Evolutionary conservation across 768 basidiomycete genomes (phyloP), one percentile per base, ranked within the genome.

Genomic region (Xerocomus spinulosus): DNA sequence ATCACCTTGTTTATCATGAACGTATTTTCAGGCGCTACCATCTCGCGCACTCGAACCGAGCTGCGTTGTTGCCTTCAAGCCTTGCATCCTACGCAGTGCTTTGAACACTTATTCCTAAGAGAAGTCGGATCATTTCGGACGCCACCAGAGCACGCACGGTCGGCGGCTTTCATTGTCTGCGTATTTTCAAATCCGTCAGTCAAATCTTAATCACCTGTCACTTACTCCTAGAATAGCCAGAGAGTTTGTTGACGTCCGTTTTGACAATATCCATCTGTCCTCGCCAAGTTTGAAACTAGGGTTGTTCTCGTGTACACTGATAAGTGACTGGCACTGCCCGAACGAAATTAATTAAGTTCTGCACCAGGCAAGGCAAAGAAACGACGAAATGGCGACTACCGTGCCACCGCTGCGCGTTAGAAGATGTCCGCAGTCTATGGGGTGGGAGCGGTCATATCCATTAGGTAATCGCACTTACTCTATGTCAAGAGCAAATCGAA

Each of bases 281-380:
- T 17, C 17, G 21, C 20, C 37, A 21, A 33, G 42, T 35, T 28
- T 52, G 46, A 51, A 50, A 56, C 39, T 32, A 35, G 51, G 49
- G 46, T 46, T 20, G 17, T 12, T 37, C 32, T 28, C 10, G 25
- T 29, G 28, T 50, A 26, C 20, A 34, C 56, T 33, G 42, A 40
- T 33, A 24, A 17, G 21, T 30, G 39, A 35, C 37, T 42, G 28
- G 43, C 35, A 50, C 32, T 44, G 38, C 42, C 43, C 45, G 38
- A 43, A 36, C 20, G 14, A 26, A 35, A 36, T 24, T 33, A 39
- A 35, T 15, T 41, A 41, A 23, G 15, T 35, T 34, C 7, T 3
- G 10, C 28, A 15, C 50, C 29, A 40, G 9, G 43, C n/a, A 49
- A 10, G 38, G 33, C 33, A 46, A 9, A 29, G 43, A 24, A 23